Evolutionary conservation across 2,329 filamentous ascomycete species (phyloP).

Genomic region (Fusarium sp.): DNA sequence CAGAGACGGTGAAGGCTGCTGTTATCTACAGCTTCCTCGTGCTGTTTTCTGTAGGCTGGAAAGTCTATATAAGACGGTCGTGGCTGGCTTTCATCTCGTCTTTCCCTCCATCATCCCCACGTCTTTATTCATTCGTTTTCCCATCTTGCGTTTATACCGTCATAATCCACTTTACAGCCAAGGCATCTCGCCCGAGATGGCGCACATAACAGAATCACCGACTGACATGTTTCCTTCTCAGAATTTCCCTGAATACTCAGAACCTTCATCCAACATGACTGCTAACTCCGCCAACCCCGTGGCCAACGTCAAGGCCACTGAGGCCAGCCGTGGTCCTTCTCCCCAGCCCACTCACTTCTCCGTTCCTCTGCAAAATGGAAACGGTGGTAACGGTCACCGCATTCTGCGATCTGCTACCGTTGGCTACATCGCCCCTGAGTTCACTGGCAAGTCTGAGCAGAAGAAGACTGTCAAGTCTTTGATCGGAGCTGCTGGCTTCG

Average conservation of each 20-base stretch:
- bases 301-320: conserved; percentile 54
- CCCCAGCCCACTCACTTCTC: conserved; percentile 89
- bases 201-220: conserved; percentile 53
- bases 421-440: conserved; percentile 94
- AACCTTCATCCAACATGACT: conserved; percentile 52
- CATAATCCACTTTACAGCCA: conserved; percentile 13
- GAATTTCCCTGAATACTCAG: conserved; percentile 60
- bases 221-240: conserved; percentile 56
- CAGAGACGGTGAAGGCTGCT: conserved; percentile 13
- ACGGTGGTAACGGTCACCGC: conserved; percentile 72
- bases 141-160: conserved; percentile 28
- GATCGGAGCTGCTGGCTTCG: conserved; percentile 83
- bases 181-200: conserved; percentile 49
- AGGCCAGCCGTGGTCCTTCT: conserved; percentile 75
- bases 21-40: conserved; percentile 28
- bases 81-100: conserved; percentile 19
- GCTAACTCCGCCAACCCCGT: conserved; percentile 56
- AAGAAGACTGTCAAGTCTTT: conserved; percentile 88
- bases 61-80: conserved; percentile 40
- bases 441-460: conserved; percentile 91
- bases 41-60: not conserved
- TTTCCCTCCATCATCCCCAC: conserved; percentile 16
- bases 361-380: conserved; percentile 65
- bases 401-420: conserved; percentile 89
- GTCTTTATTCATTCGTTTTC: conserved; percentile 7